Evolutionary conservation across 257 asterid species (phyloP).

Genomic region (Salvia miltiorrhiza): DNA sequence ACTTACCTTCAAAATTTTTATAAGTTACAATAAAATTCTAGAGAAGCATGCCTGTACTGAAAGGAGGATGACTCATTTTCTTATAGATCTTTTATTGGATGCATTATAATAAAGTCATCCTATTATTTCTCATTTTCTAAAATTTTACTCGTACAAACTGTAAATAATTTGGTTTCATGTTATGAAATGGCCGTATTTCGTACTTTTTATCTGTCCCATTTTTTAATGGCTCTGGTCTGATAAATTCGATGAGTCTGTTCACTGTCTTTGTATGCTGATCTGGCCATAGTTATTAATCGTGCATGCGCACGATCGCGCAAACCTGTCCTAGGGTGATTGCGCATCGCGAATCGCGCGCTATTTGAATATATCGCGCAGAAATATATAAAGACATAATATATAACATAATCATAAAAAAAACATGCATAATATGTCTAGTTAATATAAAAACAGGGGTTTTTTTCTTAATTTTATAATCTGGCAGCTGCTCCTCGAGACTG

Average conservation of each 20-base stretch:
- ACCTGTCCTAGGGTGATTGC: no score
- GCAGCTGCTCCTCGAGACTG: no score
- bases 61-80: background rate
- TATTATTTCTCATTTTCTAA: background rate
- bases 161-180: background rate
- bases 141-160: background rate
- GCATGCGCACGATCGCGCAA: no score
- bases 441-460: no score
- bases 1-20: background rate
- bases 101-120: background rate
- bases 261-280: background rate
- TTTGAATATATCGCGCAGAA: no score
- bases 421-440: no score
- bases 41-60: background rate
- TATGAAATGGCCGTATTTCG: background rate
- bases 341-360: no score
- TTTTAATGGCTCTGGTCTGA: background rate
- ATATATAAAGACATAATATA: no score
- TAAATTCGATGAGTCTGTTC: background rate
- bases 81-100: background rate
- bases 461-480: no score
- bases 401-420: no score
- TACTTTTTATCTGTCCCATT: background rate
- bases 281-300: no score
- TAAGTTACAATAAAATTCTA: background rate